phyloP scores from a whole-genome alignment of 805 yeast genomes.

The Kodamaea sagamina region DNA sequence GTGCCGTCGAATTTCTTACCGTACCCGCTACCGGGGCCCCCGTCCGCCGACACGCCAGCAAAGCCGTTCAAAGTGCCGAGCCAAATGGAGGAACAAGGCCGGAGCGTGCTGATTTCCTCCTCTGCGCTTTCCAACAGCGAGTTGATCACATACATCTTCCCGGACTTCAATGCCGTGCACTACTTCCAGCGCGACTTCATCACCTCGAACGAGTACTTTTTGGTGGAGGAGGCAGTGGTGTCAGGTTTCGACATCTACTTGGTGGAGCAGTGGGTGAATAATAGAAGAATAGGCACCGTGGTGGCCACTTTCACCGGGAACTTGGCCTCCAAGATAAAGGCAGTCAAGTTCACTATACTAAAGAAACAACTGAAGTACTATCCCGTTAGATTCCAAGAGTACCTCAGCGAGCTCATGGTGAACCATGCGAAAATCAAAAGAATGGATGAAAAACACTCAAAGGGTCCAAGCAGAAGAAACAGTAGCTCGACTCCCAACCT shows the following conservation, averaged over 20 bases:
- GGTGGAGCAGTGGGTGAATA: constrained; percentile 93
- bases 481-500: constrained; percentile 4
- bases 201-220: constrained; percentile 35
- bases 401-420: constrained; percentile 64
- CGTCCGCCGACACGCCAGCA: no score
- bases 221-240: constrained; percentile 49
- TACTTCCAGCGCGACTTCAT: constrained; percentile 44
- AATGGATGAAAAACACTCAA: constrained; percentile 24
- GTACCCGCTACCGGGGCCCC: no score
- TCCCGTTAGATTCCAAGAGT: constrained; percentile 54
- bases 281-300: constrained; percentile 63
- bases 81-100: neutral
- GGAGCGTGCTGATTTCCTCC: neutral
- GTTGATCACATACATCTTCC: constrained; percentile 46
- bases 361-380: constrained; percentile 50
- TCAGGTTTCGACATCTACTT: constrained; percentile 85
- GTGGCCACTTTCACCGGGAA: constrained; percentile 89
- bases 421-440: constrained; percentile 70
- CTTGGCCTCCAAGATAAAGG: constrained; percentile 59
- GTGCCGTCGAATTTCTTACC: no score
- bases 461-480: constrained; percentile 8
- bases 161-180: constrained; percentile 59
- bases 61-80: no score
- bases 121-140: constrained; percentile 9
- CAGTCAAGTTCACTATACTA: constrained; percentile 54